Evolutionary conservation across 805 yeast genomes (phyloP), one percentile per base, ranked within the genome.

Genomic region (Blastobotrys terrestris): DNA sequence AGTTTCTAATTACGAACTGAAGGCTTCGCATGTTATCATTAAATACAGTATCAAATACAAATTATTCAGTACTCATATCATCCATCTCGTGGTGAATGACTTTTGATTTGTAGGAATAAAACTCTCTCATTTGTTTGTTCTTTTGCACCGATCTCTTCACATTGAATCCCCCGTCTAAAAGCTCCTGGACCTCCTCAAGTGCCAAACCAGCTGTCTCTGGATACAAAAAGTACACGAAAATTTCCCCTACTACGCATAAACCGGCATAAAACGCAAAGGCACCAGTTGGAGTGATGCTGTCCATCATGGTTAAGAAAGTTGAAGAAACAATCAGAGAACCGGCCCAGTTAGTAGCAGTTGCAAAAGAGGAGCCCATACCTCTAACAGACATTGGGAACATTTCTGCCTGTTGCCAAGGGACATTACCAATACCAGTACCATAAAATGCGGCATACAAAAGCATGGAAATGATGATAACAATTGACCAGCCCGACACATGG

Each of bases 331-430:
- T 85, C 61, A 92, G 74, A 20, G 96, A 89, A 49, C 98, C 98
- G 3, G 89, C 81, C 99, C 99, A 92, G 73, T 92, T 92, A 44
- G 91, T 83, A 14, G 94, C 92, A 11, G 97, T 88, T 1, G 97
- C 90, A 63, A 81, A 84, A 54, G 96, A 87, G 7, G 90, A 83
- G 55, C 98, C 98, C 46, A 89, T 77, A 54, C 96, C 95, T 67
- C 99, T 82, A 35, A 92, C 97, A 56, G 83, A 80, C 76, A 91
- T 96, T 39, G 97, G 94, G 73, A 94, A 90, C 64, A 92, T 74
- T 71, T 92, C 99, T 53, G 92, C 85, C 66, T 94, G 97, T 67
- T 92, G 96, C 99, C 99, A 92, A 53, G 98, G 97, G 52, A 89
- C 94, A 68, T 92, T 91, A 72, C 99, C 99, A 60, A 91, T 87